Conservation (phyloP, 2,329 filamentous ascomycete genomes). For the Kalmusia sp. region DNA sequence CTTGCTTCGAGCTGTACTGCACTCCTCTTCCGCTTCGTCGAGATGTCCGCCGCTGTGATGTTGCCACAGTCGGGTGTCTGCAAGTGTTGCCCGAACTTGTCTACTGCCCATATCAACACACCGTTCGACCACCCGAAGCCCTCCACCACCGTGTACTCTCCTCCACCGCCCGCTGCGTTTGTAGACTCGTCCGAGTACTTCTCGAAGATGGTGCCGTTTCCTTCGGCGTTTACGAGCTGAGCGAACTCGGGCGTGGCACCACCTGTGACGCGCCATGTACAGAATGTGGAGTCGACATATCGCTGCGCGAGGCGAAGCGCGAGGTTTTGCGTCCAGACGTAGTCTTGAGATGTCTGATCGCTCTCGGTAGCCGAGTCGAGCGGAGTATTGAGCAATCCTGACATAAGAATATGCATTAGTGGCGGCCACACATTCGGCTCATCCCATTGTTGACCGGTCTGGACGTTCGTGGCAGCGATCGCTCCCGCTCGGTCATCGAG, state of each 20-base stretch:
- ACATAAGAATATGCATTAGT: conserved; percentile 69
- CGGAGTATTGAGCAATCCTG: conserved; percentile 66
- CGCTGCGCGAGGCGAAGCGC: conserved; percentile 68
- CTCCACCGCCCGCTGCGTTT: conserved; percentile 68
- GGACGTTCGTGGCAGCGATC: conserved; percentile 68
- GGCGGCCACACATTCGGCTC: conserved; percentile 75
- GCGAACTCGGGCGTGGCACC: conserved; percentile 58
- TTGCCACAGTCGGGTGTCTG: conserved; percentile 58
- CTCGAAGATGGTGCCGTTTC: conserved; percentile 72
- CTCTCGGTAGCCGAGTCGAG: conserved; percentile 63
- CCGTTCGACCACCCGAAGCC: conserved; percentile 77
- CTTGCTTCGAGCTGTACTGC: conserved; percentile 37
- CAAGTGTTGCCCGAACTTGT: conserved; percentile 65
- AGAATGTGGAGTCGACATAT: conserved; percentile 72
- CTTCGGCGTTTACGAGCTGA: conserved; percentile 46
- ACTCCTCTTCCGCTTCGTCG: conserved; percentile 34
- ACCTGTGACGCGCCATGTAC: conserved; percentile 73
- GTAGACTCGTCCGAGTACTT: conserved; percentile 69
- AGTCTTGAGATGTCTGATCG: conserved; percentile 47
- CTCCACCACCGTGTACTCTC: conserved; percentile 73
- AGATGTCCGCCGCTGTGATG: conserved; percentile 35
- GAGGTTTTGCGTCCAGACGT: conserved; percentile 61
- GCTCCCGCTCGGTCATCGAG: conserved; percentile 63
- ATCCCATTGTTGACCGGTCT: conserved; percentile 72
- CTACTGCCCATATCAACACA: conserved; percentile 70